Percentiles rank a stretch among this genome's conserved stretches.
Evolutionary conservation across 2,329 filamentous ascomycete genomes (phyloP).

Genomic region (Fusarium transvaalense): DNA sequence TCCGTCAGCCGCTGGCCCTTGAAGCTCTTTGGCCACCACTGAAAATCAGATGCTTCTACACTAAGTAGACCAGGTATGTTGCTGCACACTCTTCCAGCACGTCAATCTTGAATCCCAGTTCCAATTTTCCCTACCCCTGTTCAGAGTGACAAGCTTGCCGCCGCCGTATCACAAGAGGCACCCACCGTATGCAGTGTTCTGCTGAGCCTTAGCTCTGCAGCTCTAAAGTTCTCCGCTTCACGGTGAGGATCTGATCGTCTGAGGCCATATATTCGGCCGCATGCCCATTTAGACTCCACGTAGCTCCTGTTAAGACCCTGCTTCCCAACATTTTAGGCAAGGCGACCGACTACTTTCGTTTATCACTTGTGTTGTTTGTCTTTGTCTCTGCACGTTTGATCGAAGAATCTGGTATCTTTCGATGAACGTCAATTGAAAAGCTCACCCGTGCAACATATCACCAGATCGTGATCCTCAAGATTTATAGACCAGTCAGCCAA

Average conservation of each 20-base stretch:
- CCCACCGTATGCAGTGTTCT: constrained; percentile 36
- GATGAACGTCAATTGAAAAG: constrained; percentile 14
- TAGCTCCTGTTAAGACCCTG: constrained; percentile 45
- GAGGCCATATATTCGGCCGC: constrained; percentile 47
- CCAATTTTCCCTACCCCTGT: constrained; percentile 28
- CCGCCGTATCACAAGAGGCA: constrained; percentile 44
- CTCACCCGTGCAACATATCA: constrained; percentile 9
- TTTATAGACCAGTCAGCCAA: constrained; percentile 23
- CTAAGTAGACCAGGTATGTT: constrained; percentile 13
- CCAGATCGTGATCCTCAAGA: constrained; percentile 8
- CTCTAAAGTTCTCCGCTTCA: constrained; percentile 32
- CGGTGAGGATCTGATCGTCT: constrained; percentile 41
- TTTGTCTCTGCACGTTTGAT: constrained; percentile 14
- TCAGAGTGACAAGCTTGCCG: constrained; percentile 40
- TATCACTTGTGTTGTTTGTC: constrained; percentile 22
- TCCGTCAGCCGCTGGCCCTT: constrained; percentile 60
- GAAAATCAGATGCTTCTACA: constrained; percentile 18
- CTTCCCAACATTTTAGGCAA: constrained; percentile 27
- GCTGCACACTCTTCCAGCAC: constrained; percentile 47
- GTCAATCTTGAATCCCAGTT: constrained; percentile 49
- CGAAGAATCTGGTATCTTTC: constrained; percentile 48
- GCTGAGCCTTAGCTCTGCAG: constrained; percentile 38
- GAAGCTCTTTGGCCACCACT: constrained; percentile 26
- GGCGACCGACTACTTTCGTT: constrained; percentile 37
- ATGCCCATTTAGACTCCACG: constrained; percentile 44